Evolutionary conservation across 495 filamentous ascomycete species (phyloP), one percentile per base, ranked within the genome.

Genomic region (Podospora anserina): DNA sequence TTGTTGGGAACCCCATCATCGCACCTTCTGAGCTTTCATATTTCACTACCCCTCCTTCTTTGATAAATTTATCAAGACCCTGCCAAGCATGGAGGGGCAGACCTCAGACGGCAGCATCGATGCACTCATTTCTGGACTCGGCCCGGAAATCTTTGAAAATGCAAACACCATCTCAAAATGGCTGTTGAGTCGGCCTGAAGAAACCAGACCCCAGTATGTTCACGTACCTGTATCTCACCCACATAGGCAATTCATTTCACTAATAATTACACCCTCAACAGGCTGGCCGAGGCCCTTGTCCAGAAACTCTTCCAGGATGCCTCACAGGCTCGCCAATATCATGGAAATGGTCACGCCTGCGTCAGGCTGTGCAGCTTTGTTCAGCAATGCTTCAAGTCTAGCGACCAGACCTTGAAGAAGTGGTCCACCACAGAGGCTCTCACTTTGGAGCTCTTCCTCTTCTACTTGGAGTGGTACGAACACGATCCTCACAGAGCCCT

Each of bases 401-500:
- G 68, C 57, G 77, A 81, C 30, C 60, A 74, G n/a, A 64, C 66
- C 0, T 28, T 87, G 55, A 74, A 70, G 69, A 66, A 71, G 49
- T 82, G 82, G 74, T 82, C 82, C 11, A 86, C 86, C 32, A 83
- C 83, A 16, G 73, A 86, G 26, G 71, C 75, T 18, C 82, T 83
- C 11, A 91, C 89, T 78, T 71, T 82, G 15, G 79, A 81, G 57
- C 75, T 91, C 4, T 92, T 95, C 73, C 78, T 88, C 16, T 87
- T 91, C 62, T 94, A 88, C 70, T 80, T 96, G 68, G 83, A 88
- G 66, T 90, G 88, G 78, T 92, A 87, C 69, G 90, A 94, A 70
- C 86, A 88, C 70, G 85, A 90, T 49, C 89, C 89, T 67, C 84
- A 89, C 28, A 90, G 92, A 64, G 88, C 91, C 32, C 85, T 93